Evolutionary conservation across 192 early-diverging fungal genomes (phyloP).

Genomic region (Phycomyces blakesleeanus): DNA sequence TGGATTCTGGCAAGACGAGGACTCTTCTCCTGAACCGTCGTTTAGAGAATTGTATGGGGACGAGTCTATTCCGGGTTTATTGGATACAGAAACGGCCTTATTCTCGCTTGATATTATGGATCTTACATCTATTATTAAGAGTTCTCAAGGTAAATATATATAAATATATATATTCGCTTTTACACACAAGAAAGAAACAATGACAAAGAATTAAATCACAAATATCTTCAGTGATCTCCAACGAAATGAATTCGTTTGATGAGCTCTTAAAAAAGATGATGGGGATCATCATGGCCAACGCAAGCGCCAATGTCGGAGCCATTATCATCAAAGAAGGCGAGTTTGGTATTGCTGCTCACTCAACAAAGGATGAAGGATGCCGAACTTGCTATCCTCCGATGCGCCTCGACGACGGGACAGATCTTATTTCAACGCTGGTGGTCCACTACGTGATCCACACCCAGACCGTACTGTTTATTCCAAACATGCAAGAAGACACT

Average conservation of each 20-base stretch:
- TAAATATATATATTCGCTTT: background rate
- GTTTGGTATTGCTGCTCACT: constrained; percentile 23
- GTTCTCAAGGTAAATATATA: constrained; percentile 23
- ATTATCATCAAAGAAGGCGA: constrained; percentile 21
- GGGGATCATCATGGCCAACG: constrained; percentile 26
- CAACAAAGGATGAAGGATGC: background rate
- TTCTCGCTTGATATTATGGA: constrained; percentile 27
- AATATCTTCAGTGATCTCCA: constrained; percentile 19
- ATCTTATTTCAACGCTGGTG: constrained; percentile 8
- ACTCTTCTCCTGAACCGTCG: background rate
- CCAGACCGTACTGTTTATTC: constrained; percentile 19
- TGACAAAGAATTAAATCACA: too few species aligned
- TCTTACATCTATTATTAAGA: constrained; percentile 29
- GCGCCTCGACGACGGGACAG: constrained; percentile 15
- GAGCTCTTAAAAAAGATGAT: constrained; percentile 26
- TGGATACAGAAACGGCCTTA: constrained; percentile 6
- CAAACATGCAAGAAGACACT: constrained; percentile 22
- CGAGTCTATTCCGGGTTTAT: background rate
- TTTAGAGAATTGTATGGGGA: constrained; percentile 1
- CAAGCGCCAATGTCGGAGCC: constrained; percentile 20
- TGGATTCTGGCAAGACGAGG: constrained; percentile 10
- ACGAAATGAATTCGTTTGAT: constrained; percentile 35
- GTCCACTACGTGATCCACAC: constrained; percentile 28
- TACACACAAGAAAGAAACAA: too few species aligned
- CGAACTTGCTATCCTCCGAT: constrained; percentile 18